Evolutionary conservation across 345 rosid genomes (phyloP), one percentile per base, ranked within the genome.

Genomic region (Turritis glabra): DNA sequence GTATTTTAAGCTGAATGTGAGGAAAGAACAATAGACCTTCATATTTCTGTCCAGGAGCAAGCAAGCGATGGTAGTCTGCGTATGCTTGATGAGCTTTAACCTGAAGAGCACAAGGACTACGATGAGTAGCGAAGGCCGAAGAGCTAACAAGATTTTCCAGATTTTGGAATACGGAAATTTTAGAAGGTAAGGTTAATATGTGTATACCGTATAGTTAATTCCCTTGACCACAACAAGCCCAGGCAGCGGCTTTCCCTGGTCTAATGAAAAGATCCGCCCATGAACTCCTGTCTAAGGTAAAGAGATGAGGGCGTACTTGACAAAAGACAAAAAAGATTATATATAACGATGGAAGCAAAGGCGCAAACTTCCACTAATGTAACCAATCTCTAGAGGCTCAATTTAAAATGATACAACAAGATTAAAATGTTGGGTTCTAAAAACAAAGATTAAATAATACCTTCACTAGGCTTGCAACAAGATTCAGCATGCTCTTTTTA

Each of bases 401-500:
- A 15, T 32, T 29, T 32, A 69, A 46, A 14, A 44, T n/a, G 33
- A 19, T 37, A 57, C 67, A 58, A 38, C 33, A 57, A 37, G 67
- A 48, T 48, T 27, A 18, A 15, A 38, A 2, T 8, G 27, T 15
- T 54, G 26, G 33, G 56, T 50, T 46, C n/a, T 55, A 0, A 44
- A 40, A 64, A 38, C 27, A 47, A 38, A 27, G 44, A 18, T 21
- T 27, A 15, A 40, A 61, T 67, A 47, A 23, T 87, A 95, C 99
- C 96, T 90, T 87, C 59, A 83, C 88, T 64, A 92, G 70, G 69
- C 87, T 88, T 15, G 97, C 92, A 75, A 79, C 90, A 66, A 92
- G 93, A 86, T 92, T 92, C 56, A 95, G 86, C 89, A 95, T 82
- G 85, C 99, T 92, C 89, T 79, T 85, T 81, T 81, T 88, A 79